Base-by-base conservation (phyloP, 768 basidiomycete species). In the Pleurotus salmoneostramineus region DNA sequence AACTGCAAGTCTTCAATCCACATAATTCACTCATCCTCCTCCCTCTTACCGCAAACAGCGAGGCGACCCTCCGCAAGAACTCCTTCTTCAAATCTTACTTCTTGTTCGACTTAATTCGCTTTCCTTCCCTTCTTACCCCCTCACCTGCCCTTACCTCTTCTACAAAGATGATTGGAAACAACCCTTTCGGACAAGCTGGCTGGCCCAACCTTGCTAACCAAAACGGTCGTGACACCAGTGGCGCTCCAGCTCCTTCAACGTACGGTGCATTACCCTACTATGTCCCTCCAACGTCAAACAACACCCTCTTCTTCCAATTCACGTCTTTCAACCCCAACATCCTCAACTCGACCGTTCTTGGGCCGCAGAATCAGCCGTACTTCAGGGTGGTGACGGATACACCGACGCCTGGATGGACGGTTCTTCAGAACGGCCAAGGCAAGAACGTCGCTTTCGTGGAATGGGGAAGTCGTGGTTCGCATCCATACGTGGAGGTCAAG, bases 191-290 rank as follows among this genome's bases (percentile, higher is more conserved):
- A 15, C 57, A 55, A 55, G 52, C 52, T 55, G 52, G 52, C 36
- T 55, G 52, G 52, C 52, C 52, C 34, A 58, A 61, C 45, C 69
- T 65, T 27, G 65, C 66, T 7, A 64, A 62, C 32, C 70, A 68
- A 32, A 55, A 62, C n/a, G 59, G 59, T 2, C 66, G 65, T 65
- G 60, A 62, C 15, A 43, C 27, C 14, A n/a, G 32, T 27, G 54
- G 60, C 36, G 58, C 58, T 17, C 64, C 72, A 4, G 65, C 75
- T 2, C 80, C 84, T 50, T 87, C 86, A 46, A 69, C 86, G 58
- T 83, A 81, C 63, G 86, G 86, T 5, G 85, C 84, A 0, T 79
- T 88, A 17, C 86, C 86, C 32, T 84, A 83, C 62, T 77, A 81
- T 0, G 54, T 70, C 34, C 57, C 72, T 37, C 49, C 73, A 12